Evolutionary conservation across 2,329 filamentous ascomycete species (phyloP), one percentile per base, ranked within the genome.

Genomic region (Daldinia sp.): DNA sequence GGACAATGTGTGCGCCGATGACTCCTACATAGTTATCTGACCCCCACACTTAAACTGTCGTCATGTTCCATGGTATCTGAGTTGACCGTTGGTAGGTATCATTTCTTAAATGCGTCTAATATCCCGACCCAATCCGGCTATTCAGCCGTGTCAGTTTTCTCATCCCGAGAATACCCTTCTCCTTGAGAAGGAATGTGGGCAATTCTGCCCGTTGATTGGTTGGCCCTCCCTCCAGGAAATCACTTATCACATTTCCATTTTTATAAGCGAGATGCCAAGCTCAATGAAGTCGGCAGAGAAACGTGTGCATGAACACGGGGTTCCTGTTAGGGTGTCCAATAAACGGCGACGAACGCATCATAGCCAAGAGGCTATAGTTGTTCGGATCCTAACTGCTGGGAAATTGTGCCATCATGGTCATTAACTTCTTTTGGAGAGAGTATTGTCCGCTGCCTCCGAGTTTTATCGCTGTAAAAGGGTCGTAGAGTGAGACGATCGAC

Each of bases 161-260:
- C 62, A 51, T 63, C 50, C 68, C 65, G 63, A 69, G 54, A 62
- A 60, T 71, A 69, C 56, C 68, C 69, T 60, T 60, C 23, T 30
- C 39, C 50, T 58, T 55, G 20, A n/a, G 44, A 63, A n/a, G 46
- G 33, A 44, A 63, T 51, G 57, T 10, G 58, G 41, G 20, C 58
- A 57, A 58, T 39, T 33, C 59, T 30, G 23, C 12, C 15, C 46
- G 35, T 53, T 71, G 67, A 69, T 71, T 71, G 69, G 66, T 23
- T 23, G 35, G 54, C 37, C 39, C 41, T 28, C 20, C 48, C 35
- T 56, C 44, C 57, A 48, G 53, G 44, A 50, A 61, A 56, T 68
- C 53, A 70, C 58, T 33, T 66, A 46, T 72, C 69, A 70, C 46
- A 70, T 70, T 72, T 70, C 67, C 69, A 68, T 70, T 71, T 70